Conservation (phyloP, 768 basidiomycete species). For the Gelatoporia subvermispora region DNA sequence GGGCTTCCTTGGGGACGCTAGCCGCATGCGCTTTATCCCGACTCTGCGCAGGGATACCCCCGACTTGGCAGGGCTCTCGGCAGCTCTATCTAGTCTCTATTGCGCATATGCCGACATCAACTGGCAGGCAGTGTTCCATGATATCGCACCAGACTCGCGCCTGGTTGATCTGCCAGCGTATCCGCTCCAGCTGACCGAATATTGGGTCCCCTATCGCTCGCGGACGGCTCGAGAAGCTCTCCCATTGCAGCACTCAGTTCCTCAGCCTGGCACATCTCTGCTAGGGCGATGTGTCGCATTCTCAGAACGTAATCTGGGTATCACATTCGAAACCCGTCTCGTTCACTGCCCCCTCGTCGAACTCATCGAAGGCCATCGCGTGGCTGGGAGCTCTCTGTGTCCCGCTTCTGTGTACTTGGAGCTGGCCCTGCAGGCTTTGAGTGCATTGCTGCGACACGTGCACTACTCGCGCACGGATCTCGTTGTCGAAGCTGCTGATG, state of each 20-base stretch:
- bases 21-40: slow-evolving; percentile 32
- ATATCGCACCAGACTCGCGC: slow-evolving; percentile 31
- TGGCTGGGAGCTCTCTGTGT: slow-evolving; percentile 43
- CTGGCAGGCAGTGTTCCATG: slow-evolving; percentile 53
- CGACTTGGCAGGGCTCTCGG: slow-evolving; percentile 40
- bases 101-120: slow-evolving; percentile 32
- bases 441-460: slow-evolving; percentile 31
- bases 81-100: slow-evolving; percentile 47
- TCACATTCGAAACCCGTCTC: slow-evolving; percentile 48
- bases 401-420: slow-evolving; percentile 67
- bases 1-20: slow-evolving; percentile 2
- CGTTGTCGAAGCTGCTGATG: slow-evolving; percentile 36
- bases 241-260: slow-evolving; percentile 21
- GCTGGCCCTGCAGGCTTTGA: slow-evolving; percentile 43
- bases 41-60: slow-evolving; percentile 45
- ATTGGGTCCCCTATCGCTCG: slow-evolving; percentile 51
- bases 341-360: slow-evolving; percentile 33
- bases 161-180: slow-evolving; percentile 59
- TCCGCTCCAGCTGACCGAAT: slow-evolving; percentile 51
- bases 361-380: slow-evolving; percentile 53
- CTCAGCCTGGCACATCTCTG: neutral
- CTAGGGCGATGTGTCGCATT: neutral
- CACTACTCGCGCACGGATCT: slow-evolving; percentile 22
- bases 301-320: slow-evolving; percentile 6
- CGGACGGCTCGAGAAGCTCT: slow-evolving; percentile 1